These are phyloP conservation scores for Micromonas pusilla DNA, from an alignment of 139 green algal species.

Conservation along the genomic window DNA sequence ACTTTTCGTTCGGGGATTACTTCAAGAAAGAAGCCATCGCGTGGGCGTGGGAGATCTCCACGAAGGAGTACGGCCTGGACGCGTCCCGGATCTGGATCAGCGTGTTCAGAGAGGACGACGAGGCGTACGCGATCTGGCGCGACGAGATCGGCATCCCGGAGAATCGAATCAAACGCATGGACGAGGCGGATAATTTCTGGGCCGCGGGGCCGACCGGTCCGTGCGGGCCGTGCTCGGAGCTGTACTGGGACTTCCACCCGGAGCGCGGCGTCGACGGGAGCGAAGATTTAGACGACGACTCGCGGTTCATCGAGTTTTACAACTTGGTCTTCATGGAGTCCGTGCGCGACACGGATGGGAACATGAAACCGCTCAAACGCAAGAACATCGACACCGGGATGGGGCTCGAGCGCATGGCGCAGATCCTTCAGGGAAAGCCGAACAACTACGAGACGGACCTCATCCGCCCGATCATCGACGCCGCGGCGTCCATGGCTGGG, in stretches of 20 bases:
- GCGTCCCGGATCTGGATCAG: constrained; percentile 72
- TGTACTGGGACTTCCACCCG: constrained; percentile 92
- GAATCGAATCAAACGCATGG: constrained; percentile 72
- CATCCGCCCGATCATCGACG: constrained; percentile 76
- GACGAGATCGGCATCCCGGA: constrained; percentile 59
- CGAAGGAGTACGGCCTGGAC: constrained; percentile 56
- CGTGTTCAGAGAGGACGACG: constrained; percentile 84
- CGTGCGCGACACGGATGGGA: constrained; percentile 60
- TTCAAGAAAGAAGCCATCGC: constrained; percentile 81
- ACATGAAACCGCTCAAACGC: constrained; percentile 58
- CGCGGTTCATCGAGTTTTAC: constrained; percentile 61
- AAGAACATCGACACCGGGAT: constrained; percentile 95
- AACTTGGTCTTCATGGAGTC: constrained; percentile 79
- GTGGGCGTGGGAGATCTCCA: constrained; percentile 86
- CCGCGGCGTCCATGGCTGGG: constrained; percentile 53
- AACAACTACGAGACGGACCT: constrained; percentile 97
- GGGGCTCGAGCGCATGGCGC: constrained; percentile 87
- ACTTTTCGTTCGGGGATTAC: constrained; percentile 94
- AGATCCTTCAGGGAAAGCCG: constrained; percentile 79
- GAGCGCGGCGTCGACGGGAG: constrained; percentile 52
- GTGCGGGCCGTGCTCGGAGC: constrained; percentile 89
- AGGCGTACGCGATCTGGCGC: constrained; percentile 76
- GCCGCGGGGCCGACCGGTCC: constrained; percentile 71
- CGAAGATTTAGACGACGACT: constrained; percentile 41
- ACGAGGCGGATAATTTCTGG: constrained; percentile 92